Conservation (phyloP, 257 asterid genomes). For the Knoxia roxburghii region DNA sequence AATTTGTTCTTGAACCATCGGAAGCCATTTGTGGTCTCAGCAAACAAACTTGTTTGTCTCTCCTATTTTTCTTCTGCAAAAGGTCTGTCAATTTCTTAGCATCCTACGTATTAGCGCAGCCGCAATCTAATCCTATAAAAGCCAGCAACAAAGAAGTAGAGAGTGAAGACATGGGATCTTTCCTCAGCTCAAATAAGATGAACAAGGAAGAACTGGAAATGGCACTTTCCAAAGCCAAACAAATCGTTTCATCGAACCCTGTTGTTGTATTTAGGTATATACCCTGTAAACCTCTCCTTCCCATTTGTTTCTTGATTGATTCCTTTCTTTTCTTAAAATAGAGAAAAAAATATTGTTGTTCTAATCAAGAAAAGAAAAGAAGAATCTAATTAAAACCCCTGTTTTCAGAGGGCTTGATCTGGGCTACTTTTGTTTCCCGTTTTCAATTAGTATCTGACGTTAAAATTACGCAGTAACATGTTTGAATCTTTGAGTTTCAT, state of each 20-base stretch:
- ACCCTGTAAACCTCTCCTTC: neutral
- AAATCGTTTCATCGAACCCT: slow-evolving; percentile 62
- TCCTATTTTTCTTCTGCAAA: too few species aligned
- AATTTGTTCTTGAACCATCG: too few species aligned
- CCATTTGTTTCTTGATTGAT: too few species aligned
- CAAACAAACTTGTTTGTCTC: too few species aligned
- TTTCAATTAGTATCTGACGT: neutral
- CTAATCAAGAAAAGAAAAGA: neutral
- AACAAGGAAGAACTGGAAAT: slow-evolving; percentile 45
- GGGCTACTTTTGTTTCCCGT: neutral
- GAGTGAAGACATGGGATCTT: slow-evolving; percentile 53
- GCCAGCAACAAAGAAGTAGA: too few species aligned
- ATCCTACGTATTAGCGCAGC: too few species aligned
- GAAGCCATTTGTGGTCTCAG: too few species aligned
- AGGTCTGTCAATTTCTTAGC: too few species aligned
- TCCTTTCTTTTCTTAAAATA: too few species aligned
- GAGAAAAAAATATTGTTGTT: too few species aligned
- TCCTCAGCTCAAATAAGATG: slow-evolving; percentile 38
- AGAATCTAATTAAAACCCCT: neutral
- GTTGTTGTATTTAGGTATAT: slow-evolving; percentile 69
- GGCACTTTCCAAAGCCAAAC: slow-evolving; percentile 61
- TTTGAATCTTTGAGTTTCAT: neutral
- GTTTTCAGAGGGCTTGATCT: neutral
- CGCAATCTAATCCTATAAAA: too few species aligned
- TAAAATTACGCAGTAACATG: neutral